phyloP scores from a whole-genome alignment of 1,139 yeast genomes.

The Hansenula sp. region DNA sequence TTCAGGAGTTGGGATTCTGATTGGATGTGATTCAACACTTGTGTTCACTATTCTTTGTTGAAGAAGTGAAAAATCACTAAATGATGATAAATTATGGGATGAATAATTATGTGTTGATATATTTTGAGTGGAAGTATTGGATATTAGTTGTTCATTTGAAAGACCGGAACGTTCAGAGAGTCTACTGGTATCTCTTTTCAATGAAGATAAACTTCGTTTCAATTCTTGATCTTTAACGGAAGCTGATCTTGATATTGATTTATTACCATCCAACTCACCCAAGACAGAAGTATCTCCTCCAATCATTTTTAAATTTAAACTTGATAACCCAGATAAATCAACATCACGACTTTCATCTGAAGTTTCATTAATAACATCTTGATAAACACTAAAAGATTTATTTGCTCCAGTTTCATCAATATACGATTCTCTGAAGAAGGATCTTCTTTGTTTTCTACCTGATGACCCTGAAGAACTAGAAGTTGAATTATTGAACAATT shows the following conservation, averaged over 20 bases:
- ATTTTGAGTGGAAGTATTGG: neutral
- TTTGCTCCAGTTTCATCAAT: conserved; percentile 19
- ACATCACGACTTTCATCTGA: conserved; percentile 15
- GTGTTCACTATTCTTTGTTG: neutral
- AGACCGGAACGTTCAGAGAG: neutral
- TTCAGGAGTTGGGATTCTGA: conserved; percentile 12
- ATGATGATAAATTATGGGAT: neutral
- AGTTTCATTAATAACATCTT: conserved; percentile 19
- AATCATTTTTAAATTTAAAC: conserved; percentile 9
- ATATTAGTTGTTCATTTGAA: neutral
- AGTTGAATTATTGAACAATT: conserved; percentile 15
- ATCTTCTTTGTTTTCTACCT: conserved; percentile 10
- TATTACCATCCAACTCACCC: conserved; percentile 12
- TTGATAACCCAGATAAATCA: conserved; percentile 16
- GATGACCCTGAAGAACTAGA: neutral
- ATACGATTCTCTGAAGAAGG: conserved; percentile 19
- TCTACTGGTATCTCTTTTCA: neutral
- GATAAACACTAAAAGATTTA: conserved; percentile 17
- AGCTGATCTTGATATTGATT: conserved; percentile 5
- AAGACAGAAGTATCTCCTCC: conserved; percentile 4
- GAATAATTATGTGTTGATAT: neutral
- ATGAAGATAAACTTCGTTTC: neutral
- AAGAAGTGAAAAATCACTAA: neutral
- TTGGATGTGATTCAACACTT: neutral
- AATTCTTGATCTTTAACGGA: conserved; percentile 4